Base-by-base conservation (phyloP, 345 rosid genomes). In the Streptanthus diversifolius region DNA sequence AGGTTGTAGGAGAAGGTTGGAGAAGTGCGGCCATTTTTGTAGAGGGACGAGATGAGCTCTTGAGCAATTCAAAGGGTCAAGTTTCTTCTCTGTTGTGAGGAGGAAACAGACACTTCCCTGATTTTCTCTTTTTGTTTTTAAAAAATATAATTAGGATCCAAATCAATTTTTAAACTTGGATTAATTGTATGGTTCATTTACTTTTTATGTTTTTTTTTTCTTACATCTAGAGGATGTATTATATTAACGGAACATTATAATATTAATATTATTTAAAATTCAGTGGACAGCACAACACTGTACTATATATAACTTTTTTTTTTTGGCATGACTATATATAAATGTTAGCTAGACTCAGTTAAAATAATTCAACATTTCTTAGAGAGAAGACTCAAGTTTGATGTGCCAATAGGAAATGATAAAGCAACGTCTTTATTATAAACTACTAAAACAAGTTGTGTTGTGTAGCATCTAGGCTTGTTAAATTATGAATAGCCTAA, bases 41-140 rank as follows among this genome's bases (percentile, higher is more conserved):
- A 83, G 81, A 54, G 73, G 52, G 43, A 33, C 17, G 27, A 59
- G 54, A 60, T 66, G 82, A 80, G 72, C 98, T 80, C 37, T 88
- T 87, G 85, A 88, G 78, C 13, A 41, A 60, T 29, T 43, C 59
- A 7, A 88, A 87, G 77, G 90, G 98, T 77, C 95, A 80, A 76
- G 68, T 64, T 47, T 29, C 36, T 65, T 49, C 39, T 54, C 44
- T 59, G 73, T 75, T 75, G 70, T 53, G 63, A 61, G 29, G 74
- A 68, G 24, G 79, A 68, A 61, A 75, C 79, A 43, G 74, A 75
- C 74, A 68, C 73, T 75, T 68, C 30, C 52, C 29, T 1, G 24
- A 41, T 40, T 68, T 68, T 59, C 39, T 67, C 24, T 17, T 24
- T 73, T 65, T 18, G 1, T 44, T 48, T 25, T 48, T 36, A 17